Evolutionary conservation across 352 stramenopile species (phyloP).

Genomic region (Globisporangium cystogenes): DNA sequence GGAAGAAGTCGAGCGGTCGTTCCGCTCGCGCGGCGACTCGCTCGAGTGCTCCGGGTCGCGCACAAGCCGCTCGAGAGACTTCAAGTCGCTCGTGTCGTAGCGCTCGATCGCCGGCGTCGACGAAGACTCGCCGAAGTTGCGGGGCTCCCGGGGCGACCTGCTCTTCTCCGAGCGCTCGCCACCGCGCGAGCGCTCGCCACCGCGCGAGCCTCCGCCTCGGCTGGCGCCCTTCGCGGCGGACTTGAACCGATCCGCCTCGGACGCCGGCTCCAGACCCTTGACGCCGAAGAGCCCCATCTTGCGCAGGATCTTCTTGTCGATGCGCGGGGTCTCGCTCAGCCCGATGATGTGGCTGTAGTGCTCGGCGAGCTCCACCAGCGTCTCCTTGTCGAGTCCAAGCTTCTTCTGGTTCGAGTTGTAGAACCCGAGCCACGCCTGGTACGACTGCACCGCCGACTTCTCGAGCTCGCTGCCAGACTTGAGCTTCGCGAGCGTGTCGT

Average conservation of each 20-base stretch:
- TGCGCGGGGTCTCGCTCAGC: conserved; percentile 56
- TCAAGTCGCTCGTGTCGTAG: conserved; percentile 7
- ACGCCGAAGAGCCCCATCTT: conserved; percentile 87
- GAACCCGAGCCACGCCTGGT: conserved; percentile 94
- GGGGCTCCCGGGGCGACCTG: background rate
- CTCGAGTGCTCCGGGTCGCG: background rate
- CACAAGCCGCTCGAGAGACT: background rate
- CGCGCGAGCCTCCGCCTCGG: background rate
- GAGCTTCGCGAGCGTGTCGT: conserved; percentile 5
- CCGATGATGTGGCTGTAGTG: conserved; percentile 54
- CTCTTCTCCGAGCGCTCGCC: background rate
- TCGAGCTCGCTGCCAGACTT: conserved; percentile 44
- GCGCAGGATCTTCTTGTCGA: conserved; percentile 86
- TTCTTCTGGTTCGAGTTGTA: conserved; percentile 67
- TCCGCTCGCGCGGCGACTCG: background rate
- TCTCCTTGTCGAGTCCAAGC: conserved; percentile 21
- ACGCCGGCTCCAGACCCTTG: conserved; percentile 44
- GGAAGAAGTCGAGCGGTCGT: background rate
- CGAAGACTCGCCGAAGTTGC: conserved; percentile 14
- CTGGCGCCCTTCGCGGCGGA: conserved; percentile 13
- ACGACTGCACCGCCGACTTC: conserved; percentile 84
- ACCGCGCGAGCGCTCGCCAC: conserved; percentile 1
- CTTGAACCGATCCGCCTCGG: conserved; percentile 8
- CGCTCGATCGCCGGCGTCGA: conserved; percentile 6
- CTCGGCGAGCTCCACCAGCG: conserved; percentile 80